Percentiles rank a stretch among this genome's conserved stretches.
phyloP scores from a whole-genome alignment of 129 eudicot species.

The Lactuca sativa region DNA sequence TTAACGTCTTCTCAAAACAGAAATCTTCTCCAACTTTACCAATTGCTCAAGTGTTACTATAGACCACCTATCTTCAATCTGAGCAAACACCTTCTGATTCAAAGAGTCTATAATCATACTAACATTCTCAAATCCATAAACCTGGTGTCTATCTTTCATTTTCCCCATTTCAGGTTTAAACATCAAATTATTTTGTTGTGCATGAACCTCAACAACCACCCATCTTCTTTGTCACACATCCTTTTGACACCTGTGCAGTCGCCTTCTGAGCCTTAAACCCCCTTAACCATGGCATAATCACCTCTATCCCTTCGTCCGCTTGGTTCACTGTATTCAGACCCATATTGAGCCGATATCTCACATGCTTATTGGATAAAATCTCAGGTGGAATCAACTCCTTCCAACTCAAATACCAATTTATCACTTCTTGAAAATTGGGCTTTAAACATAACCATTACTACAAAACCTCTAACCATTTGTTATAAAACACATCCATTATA shows the following conservation, averaged over 20 bases:
- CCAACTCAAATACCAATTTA: slow-evolving; percentile 70
- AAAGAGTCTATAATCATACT: slow-evolving; percentile 58
- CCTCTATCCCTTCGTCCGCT: slow-evolving; percentile 71
- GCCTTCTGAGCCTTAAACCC: slow-evolving; percentile 52
- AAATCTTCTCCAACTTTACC: slow-evolving; percentile 50
- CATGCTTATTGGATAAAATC: slow-evolving; percentile 64
- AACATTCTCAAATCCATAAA: slow-evolving; percentile 67
- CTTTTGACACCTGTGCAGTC: slow-evolving; percentile 43
- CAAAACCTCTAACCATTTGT: slow-evolving; percentile 73
- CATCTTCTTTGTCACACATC: slow-evolving; percentile 16
- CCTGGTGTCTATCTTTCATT: slow-evolving; percentile 46
- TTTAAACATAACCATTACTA: slow-evolving; percentile 65
- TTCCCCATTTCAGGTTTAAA: slow-evolving; percentile 65
- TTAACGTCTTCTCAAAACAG: slow-evolving; percentile 35
- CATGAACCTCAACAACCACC: slow-evolving; percentile 53
- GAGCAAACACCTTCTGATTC: slow-evolving; percentile 61
- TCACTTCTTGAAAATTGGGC: slow-evolving; percentile 72
- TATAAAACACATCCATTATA: slow-evolving; percentile 70
- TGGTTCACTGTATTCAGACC: slow-evolving; percentile 79
- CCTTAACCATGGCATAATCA: slow-evolving; percentile 62
- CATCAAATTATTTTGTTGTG: slow-evolving; percentile 52
- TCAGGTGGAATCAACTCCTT: slow-evolving; percentile 64
- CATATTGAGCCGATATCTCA: slow-evolving; percentile 46
- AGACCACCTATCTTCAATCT: slow-evolving; percentile 52
- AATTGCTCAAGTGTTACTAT: slow-evolving; percentile 60